A percentile compares a stretch with the other conserved stretches of the same genome.
phyloP scores from a whole-genome alignment of 371 early-diverging fungal species.

The Mortierella sp. region DNA sequence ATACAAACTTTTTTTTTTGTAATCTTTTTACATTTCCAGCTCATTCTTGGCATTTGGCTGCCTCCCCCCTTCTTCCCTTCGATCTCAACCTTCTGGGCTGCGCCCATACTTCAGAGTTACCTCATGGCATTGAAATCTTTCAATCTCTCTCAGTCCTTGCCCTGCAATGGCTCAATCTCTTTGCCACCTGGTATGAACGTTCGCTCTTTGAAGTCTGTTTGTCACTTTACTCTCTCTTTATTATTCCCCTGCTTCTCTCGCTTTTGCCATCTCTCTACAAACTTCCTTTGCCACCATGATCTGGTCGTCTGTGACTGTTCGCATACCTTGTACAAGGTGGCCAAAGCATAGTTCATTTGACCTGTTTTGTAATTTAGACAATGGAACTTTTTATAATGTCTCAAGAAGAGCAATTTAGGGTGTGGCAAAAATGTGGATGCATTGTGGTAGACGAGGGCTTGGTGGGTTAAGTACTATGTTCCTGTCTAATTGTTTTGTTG shows the following conservation, averaged over 20 bases:
- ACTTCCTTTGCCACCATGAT: not conserved
- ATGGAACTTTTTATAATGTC: too few species aligned
- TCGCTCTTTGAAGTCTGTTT: not conserved
- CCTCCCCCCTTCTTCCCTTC: not conserved
- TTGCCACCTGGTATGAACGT: slow-evolving; percentile 36
- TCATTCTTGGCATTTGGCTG: not conserved
- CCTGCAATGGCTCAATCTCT: slow-evolving; percentile 8
- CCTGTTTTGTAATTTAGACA: too few species aligned
- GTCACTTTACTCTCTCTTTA: not conserved
- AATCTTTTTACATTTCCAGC: not conserved
- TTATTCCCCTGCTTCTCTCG: not conserved
- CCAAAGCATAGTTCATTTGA: too few species aligned
- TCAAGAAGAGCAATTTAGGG: too few species aligned
- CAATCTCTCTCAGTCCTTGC: not conserved
- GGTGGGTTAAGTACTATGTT: not conserved
- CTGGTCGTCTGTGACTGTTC: too few species aligned
- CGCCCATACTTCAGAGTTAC: slow-evolving; percentile 10
- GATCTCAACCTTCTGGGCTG: not conserved
- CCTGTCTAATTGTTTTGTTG: not conserved
- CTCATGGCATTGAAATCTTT: slow-evolving; percentile 14
- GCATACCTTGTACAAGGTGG: too few species aligned
- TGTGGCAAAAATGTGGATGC: too few species aligned
- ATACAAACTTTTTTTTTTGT: not conserved
- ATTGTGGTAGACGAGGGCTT: too few species aligned
- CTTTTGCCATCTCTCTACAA: not conserved